phyloP scores from a whole-genome alignment of 192 early-diverging fungal species.

The Coemansia sp. region DNA sequence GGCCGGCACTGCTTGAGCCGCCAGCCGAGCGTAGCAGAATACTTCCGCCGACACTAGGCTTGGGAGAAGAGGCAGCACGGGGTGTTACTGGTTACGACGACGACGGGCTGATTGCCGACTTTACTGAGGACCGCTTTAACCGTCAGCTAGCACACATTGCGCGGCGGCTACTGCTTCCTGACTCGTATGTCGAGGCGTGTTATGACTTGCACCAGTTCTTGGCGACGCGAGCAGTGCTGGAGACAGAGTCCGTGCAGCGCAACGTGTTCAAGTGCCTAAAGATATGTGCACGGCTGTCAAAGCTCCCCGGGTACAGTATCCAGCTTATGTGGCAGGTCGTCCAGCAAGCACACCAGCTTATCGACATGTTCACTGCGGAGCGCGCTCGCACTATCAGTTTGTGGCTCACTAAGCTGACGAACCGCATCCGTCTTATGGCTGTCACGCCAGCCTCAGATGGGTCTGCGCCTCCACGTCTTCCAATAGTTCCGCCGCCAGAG shows the following conservation, averaged over 20 bases:
- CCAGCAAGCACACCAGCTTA: slow-evolving; percentile 36
- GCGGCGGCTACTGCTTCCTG: slow-evolving; percentile 40
- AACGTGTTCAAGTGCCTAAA: slow-evolving; percentile 58
- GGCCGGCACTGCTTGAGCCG: slow-evolving; percentile 47
- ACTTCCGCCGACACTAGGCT: slow-evolving; percentile 4
- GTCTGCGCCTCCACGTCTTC: slow-evolving; percentile 50
- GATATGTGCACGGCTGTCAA: slow-evolving; percentile 54
- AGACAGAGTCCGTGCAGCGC: slow-evolving; percentile 42
- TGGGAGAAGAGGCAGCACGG: not conserved
- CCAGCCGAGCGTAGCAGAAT: slow-evolving; percentile 19
- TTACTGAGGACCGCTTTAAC: slow-evolving; percentile 53
- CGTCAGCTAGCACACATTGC: slow-evolving; percentile 43
- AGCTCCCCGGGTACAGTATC: slow-evolving; percentile 55
- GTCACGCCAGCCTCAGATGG: slow-evolving; percentile 51
- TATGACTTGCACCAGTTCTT: slow-evolving; percentile 48
- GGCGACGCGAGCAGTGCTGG: slow-evolving; percentile 17
- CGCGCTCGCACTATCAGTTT: slow-evolving; percentile 33
- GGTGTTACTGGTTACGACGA: slow-evolving; percentile 19
- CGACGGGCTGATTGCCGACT: slow-evolving; percentile 42
- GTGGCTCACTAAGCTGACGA: slow-evolving; percentile 50
- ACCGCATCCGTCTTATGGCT: slow-evolving; percentile 52
- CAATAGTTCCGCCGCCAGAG: slow-evolving; percentile 42
- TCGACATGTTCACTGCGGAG: slow-evolving; percentile 33
- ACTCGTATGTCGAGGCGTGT: slow-evolving; percentile 53
- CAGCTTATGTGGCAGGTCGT: slow-evolving; percentile 58